A percentile compares a stretch with the other conserved stretches of the same genome.
phyloP scores from a whole-genome alignment of 257 asterid genomes.

The Pogostemon cablin region DNA sequence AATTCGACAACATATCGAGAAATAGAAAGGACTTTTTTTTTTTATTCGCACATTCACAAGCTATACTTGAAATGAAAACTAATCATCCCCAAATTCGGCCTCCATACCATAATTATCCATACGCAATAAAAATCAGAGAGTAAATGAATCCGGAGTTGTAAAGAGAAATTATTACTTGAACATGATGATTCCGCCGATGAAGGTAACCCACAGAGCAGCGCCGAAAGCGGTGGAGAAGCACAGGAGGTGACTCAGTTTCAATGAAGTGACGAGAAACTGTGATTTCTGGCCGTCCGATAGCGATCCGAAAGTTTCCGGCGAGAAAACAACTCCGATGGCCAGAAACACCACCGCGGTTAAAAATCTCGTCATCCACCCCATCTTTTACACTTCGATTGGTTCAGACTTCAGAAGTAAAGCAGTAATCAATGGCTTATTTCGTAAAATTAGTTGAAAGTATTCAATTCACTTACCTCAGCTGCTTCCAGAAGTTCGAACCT shows the following conservation, averaged over 20 bases:
- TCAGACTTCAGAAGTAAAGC: neutral
- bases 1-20: conserved; percentile 15
- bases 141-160: conserved; percentile 3
- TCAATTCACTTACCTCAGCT: conserved; percentile 17
- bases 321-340: conserved; percentile 78
- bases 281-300: conserved; percentile 59
- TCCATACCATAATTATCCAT: neutral
- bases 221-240: conserved; percentile 98
- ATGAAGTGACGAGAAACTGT: conserved; percentile 46
- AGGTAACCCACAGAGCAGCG: conserved; percentile 96
- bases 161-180: conserved; percentile 60
- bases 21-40: neutral
- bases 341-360: conserved; percentile 73
- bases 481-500: conserved; percentile 28
- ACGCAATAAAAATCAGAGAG: neutral
- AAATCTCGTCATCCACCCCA: conserved; percentile 92
- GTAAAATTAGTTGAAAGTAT: conserved; percentile 9
- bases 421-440: neutral
- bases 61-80: neutral
- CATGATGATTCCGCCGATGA: conserved; percentile 99
- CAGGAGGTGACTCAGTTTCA: conserved; percentile 84
- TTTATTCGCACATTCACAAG: neutral
- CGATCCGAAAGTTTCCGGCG: conserved; percentile 91
- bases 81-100: neutral
- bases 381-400: conserved; percentile 26